Percentiles rank a stretch among this genome's conserved stretches.
phyloP scores from a whole-genome alignment of 2,329 filamentous ascomycete species.

The Diaporthe citrichinensis region DNA sequence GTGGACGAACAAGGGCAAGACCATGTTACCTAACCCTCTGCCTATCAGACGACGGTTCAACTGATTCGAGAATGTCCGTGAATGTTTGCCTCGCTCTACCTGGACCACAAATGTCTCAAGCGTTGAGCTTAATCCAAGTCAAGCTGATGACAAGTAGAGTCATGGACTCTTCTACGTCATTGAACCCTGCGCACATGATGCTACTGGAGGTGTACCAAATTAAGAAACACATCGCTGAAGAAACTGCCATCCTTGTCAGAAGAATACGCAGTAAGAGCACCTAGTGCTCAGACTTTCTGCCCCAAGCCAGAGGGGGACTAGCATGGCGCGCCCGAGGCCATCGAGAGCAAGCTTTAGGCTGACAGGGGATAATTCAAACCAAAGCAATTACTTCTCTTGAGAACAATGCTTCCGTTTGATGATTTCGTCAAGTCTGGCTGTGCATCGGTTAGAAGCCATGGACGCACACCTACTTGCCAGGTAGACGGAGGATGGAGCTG shows the following conservation, averaged over 20 bases:
- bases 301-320: neutral
- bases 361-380: neutral
- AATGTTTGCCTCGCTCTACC: neutral
- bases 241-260: neutral
- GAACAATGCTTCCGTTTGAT: neutral
- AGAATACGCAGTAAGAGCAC: neutral
- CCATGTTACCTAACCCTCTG: neutral
- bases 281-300: neutral
- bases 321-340: neutral
- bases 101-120: neutral
- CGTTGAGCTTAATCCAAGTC: neutral
- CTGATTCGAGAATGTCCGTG: neutral
- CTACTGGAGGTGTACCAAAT: neutral
- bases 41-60: neutral
- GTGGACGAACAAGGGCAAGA: neutral
- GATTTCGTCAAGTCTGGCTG: neutral
- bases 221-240: neutral
- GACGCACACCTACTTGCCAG: too few species aligned
- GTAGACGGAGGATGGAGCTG: neutral
- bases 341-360: too few species aligned
- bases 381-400: too few species aligned
- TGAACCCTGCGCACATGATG: neutral
- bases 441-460: neutral
- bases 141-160: neutral
- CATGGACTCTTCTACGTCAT: slow-evolving; percentile 19